Evolutionary conservation across 78 protist species (phyloP).

Genomic region (Guillardia theta): DNA sequence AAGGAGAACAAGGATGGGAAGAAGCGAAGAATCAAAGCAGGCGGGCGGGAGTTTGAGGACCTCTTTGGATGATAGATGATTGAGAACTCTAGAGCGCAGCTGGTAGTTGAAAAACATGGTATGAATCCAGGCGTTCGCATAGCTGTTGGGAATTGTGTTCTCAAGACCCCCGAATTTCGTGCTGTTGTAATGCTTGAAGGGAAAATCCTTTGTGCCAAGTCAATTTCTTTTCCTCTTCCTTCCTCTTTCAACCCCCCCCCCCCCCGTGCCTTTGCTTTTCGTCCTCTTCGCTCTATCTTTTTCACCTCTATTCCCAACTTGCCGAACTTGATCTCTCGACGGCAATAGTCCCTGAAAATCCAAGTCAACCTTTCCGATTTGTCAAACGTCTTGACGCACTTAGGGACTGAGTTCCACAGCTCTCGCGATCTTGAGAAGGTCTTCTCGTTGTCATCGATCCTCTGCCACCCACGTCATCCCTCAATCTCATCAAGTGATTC

Average conservation of each 20-base stretch:
- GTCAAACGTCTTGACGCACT: too few species aligned
- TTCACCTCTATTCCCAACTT: not conserved
- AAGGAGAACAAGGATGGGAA: not conserved
- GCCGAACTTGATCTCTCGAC: not conserved
- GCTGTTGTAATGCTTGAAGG: not conserved
- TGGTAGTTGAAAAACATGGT: not conserved
- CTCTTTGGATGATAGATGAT: not conserved
- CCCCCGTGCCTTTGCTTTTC: not conserved
- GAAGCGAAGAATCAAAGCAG: not conserved
- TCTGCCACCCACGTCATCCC: not conserved
- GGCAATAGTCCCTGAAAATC: not conserved
- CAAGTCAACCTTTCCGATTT: not conserved
- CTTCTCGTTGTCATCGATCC: not conserved
- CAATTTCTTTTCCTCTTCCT: not conserved
- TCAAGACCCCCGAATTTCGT: not conserved
- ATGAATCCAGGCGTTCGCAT: not conserved
- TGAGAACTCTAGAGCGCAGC: not conserved
- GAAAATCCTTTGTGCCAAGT: not conserved
- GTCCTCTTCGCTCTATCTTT: not conserved
- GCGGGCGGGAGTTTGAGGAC: not conserved
- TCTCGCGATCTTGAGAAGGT: not conserved
- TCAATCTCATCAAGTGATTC: not conserved
- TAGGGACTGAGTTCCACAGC: too few species aligned
- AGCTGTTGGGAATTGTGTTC: not conserved
- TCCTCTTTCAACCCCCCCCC: not conserved